Percentiles rank a stretch among this genome's conserved stretches.
These are phyloP conservation scores for Lasiosphaeria ovina DNA, from an alignment of 495 filamentous ascomycete genomes.

Conservation along the genomic window DNA sequence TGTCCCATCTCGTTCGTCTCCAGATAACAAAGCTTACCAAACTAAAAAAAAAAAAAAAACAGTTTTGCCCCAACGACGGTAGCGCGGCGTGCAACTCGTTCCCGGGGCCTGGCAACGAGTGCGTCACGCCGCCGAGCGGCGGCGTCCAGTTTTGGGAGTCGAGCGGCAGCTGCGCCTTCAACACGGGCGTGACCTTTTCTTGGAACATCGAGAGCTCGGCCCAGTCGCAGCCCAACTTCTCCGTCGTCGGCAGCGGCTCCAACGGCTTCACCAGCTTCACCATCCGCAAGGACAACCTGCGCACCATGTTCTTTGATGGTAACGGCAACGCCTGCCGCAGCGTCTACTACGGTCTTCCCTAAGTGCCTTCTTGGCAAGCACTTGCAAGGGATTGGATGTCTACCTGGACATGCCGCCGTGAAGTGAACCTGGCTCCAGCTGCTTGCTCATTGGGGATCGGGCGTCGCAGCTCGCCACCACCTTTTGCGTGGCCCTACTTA, in stretches of 20 bases:
- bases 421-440: too few species aligned
- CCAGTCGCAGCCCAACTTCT: slow-evolving; percentile 4
- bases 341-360: not conserved
- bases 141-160: slow-evolving; percentile 11
- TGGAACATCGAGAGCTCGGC: slow-evolving; percentile 19
- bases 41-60: not conserved
- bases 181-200: slow-evolving; percentile 16
- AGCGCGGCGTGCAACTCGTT: slow-evolving; percentile 3
- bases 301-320: not conserved
- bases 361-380: not conserved
- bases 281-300: not conserved
- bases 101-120: slow-evolving; percentile 9
- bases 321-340: not conserved
- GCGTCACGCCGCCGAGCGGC: not conserved
- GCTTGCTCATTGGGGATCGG: too few species aligned
- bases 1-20: not conserved
- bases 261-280: not conserved
- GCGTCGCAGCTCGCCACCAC: too few species aligned
- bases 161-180: slow-evolving; percentile 13
- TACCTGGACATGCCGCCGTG: too few species aligned
- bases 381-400: too few species aligned
- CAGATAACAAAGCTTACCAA: not conserved
- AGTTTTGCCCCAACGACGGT: slow-evolving; percentile 19
- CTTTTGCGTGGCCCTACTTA: too few species aligned
- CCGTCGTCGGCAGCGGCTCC: not conserved